Base-by-base conservation (phyloP, 169 alveolate genomes). In the Theileria orientalis region DNA sequence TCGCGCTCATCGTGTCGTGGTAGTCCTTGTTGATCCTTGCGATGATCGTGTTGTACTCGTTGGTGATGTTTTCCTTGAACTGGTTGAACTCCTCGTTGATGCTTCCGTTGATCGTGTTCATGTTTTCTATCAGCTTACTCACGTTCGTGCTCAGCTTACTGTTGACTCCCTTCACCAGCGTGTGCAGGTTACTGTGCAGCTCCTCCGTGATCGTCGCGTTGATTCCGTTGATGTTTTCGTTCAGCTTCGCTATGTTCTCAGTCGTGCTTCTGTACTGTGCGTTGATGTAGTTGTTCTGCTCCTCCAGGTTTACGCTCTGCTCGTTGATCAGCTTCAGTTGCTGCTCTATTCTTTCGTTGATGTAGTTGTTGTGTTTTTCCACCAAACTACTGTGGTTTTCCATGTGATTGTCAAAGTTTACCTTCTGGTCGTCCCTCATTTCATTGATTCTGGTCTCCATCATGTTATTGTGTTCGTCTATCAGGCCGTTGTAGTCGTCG, bases 11-110 rank as follows among this genome's bases (percentile, higher is more conserved):
- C 19, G 23, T 30, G 2, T 37, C 51, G 32, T 59, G 46, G 7
- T 59, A 21, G 2, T 21, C 54, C 19, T 9, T 19, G 51, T 59
- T 59, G 9, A 21, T 30, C 19, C 19, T 30, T 25, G 69, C 16
- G 51, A 21, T 59, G 69, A 59, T 59, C 40, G 27, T 2, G 6
- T 2, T 16, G 69, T 59, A 21, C 3, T 21, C 51, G 54, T 19
- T 33, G 25, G 23, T n/a, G 7, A 49, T 59, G 69, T 30, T 59
- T 37, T 59, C 40, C 42, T 30, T 9, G 46, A 46, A 16, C 61
- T 57, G 25, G 41, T 74, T 61, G 5, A 74, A 42, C 11, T 49
- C 21, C 35, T 37, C 74, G 29, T 62, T 40, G 16, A 74, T 14
- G 14, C 19, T 19, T 1, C 30, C 74, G 9, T 37, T 25, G 44